Evolutionary conservation across 1,284 basidiomycete species (phyloP).

Genomic region (Somion occarium): DNA sequence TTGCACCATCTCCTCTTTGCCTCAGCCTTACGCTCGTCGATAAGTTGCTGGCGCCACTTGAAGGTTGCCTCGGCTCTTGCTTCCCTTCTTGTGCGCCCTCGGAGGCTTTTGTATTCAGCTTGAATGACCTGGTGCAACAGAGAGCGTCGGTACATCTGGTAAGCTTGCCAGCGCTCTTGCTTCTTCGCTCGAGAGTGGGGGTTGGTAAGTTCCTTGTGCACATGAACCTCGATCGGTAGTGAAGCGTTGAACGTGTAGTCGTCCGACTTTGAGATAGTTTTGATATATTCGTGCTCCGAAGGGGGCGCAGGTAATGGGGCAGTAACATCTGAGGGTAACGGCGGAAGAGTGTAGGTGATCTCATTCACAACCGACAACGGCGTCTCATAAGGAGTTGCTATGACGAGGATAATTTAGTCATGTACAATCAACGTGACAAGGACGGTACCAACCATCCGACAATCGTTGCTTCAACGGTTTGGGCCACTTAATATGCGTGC

Average conservation of each 20-base stretch:
- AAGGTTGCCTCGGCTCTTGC: conserved; percentile 68
- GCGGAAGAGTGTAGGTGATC: conserved; percentile 63
- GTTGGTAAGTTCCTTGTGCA: conserved; percentile 68
- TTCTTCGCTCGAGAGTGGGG: conserved; percentile 78
- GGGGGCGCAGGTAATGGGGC: conserved; percentile 38
- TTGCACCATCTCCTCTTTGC: conserved; percentile 42
- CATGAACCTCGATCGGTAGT: conserved; percentile 57
- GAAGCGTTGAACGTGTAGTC: conserved; percentile 41
- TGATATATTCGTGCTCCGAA: conserved; percentile 55
- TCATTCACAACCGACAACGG: conserved; percentile 47
- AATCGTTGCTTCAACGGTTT: conserved; percentile 35
- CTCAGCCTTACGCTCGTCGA: conserved; percentile 53
- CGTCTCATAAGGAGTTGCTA: conserved; percentile 60
- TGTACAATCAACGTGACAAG: conserved; percentile 5
- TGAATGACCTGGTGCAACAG: conserved; percentile 50
- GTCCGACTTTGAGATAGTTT: conserved; percentile 46
- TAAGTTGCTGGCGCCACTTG: conserved; percentile 61
- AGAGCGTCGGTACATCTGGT: conserved; percentile 39
- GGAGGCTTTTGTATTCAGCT: conserved; percentile 49
- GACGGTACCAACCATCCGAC: conserved; percentile 42
- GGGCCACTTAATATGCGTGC: conserved; percentile 65
- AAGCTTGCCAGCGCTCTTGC: conserved; percentile 65
- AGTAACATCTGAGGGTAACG: conserved; percentile 35
- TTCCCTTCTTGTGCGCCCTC: conserved; percentile 51
- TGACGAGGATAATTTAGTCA: too few relatives aligned